Evolutionary conservation across 148 eudicot genomes (phyloP).

Genomic region (Limonium bicolor): DNA sequence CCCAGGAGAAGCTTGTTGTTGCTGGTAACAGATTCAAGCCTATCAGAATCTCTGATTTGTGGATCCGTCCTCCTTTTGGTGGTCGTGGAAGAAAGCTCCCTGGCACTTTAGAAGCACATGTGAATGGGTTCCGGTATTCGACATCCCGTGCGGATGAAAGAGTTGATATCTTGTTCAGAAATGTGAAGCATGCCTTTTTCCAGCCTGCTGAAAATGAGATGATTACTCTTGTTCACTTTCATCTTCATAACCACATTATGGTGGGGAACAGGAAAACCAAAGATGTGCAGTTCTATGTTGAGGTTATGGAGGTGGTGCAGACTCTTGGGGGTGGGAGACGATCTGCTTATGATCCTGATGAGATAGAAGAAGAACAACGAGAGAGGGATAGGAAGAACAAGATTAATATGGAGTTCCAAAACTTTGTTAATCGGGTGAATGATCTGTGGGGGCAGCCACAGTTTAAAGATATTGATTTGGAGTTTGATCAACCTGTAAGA

Average conservation of each 20-base stretch:
- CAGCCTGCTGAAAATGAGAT: slow-evolving; percentile 97
- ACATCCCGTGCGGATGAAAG: slow-evolving; percentile 76
- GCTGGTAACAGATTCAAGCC: slow-evolving; percentile 68
- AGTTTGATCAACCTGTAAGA: slow-evolving; percentile 89
- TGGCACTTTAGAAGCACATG: slow-evolving; percentile 71
- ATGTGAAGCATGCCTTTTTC: slow-evolving; percentile 88
- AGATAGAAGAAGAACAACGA: slow-evolving; percentile 93
- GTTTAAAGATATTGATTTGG: slow-evolving; percentile 56
- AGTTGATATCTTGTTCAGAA: slow-evolving; percentile 59
- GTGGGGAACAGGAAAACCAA: slow-evolving; percentile 91
- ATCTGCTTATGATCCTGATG: slow-evolving; percentile 94
- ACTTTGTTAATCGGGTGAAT: slow-evolving; percentile 76
- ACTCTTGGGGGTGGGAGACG: slow-evolving; percentile 80
- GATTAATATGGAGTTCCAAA: slow-evolving; percentile 75
- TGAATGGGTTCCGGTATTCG: slow-evolving; percentile 71
- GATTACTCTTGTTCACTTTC: slow-evolving; percentile 89
- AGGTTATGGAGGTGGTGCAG: slow-evolving; percentile 96
- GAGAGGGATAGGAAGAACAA: slow-evolving; percentile 86
- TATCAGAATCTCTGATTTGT: slow-evolving; percentile 58
- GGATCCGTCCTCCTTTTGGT: slow-evolving; percentile 73
- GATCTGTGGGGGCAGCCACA: slow-evolving; percentile 85
- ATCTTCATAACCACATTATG: slow-evolving; percentile 89
- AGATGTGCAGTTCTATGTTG: slow-evolving; percentile 88
- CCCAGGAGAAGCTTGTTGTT: slow-evolving; percentile 67
- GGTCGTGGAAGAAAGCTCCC: slow-evolving; percentile 72